These are phyloP conservation scores for Dentipellis fragilis DNA, from an alignment of 768 basidiomycete genomes.

Conservation along the genomic window DNA sequence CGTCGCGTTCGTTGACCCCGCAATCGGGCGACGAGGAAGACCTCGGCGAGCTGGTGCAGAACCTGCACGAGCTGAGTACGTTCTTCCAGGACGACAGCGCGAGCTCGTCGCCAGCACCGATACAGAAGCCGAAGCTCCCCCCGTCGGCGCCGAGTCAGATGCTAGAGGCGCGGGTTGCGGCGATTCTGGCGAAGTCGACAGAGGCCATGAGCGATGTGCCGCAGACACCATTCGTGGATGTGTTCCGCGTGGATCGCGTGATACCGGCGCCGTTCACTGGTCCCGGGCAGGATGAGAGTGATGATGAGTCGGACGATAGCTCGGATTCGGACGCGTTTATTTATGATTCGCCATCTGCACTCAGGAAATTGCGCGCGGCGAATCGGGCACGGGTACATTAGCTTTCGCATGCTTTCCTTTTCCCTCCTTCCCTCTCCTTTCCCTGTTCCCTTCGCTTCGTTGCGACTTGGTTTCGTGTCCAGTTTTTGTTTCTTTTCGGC, in stretches of 20 bases:
- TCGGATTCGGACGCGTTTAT: constrained; percentile 26
- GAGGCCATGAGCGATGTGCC: constrained; percentile 45
- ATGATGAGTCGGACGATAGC: constrained; percentile 22
- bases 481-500: too few relatives aligned
- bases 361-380: constrained; percentile 2
- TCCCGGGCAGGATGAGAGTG: constrained; percentile 10
- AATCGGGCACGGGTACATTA: neutral
- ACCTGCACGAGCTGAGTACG: constrained; percentile 64
- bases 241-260: constrained; percentile 46
- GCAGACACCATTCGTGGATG: constrained; percentile 72
- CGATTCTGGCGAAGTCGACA: constrained; percentile 76
- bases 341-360: constrained; percentile 21
- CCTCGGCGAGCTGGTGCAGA: constrained; percentile 69
- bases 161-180: constrained; percentile 70
- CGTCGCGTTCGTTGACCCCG: constrained; percentile 8
- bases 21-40: constrained; percentile 36
- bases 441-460: too few relatives aligned
- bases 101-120: constrained; percentile 1
- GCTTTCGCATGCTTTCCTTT: neutral
- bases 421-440: neutral
- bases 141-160: constrained; percentile 43
- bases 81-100: constrained; percentile 50
- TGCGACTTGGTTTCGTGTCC: too few relatives aligned
- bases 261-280: constrained; percentile 7
- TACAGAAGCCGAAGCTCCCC: neutral